Base-by-base conservation (phyloP, 2,329 filamentous ascomycete species). In the Diaporthe ilicicola region DNA sequence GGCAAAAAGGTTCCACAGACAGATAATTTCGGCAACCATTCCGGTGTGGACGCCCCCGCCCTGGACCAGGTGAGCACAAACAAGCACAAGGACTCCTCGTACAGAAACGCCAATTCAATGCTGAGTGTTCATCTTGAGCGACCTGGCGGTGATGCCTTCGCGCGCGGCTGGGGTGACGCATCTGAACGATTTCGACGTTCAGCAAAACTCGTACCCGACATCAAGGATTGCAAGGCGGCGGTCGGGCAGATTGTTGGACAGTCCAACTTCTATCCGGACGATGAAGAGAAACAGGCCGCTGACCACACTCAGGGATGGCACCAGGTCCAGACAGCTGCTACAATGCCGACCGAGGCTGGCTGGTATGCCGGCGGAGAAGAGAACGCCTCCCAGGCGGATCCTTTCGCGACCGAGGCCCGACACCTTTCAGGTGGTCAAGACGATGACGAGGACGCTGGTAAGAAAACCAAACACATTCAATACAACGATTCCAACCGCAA, bases 181-280 rank as follows among this genome's bases (percentile, higher is more conserved):
- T 72, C 70, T 34, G 67, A 42, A 27, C 59, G 44, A 13, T 70
- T 70, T 39, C 54, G 70, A 27, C 67, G 59, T 8, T 72, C 70
- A 9, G 37, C 51, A 24, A 66, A 59, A 17, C 66, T 72, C 24
- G 39, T 72, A 9, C 70, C 70, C 27, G 13, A 70, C 27, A n/a
- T 72, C 24, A 34, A 59, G 44, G 70, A 72, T 10, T 72, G 66
- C 67, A 72, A 65, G 27, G 70, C 65, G 39, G 70, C 70, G 10
- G 4, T 69, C 10, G 56, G 70, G 8, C 66, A 46, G 44, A 27
- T 15, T 4, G 34, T 70, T 15, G 66, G 51, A 15, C 10, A 37
- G 15, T 69, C 70, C 7, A 54, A 70, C 8, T 54, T 46, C n/a
- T 66, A 72, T 39, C 42, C 67, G 7, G 44, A 34, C 4, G 67